Evolutionary conservation across 225 moss, liverwort and hornwort species (phyloP), one percentile per base, ranked within the genome.

Genomic region (Marchantia paleacea): DNA sequence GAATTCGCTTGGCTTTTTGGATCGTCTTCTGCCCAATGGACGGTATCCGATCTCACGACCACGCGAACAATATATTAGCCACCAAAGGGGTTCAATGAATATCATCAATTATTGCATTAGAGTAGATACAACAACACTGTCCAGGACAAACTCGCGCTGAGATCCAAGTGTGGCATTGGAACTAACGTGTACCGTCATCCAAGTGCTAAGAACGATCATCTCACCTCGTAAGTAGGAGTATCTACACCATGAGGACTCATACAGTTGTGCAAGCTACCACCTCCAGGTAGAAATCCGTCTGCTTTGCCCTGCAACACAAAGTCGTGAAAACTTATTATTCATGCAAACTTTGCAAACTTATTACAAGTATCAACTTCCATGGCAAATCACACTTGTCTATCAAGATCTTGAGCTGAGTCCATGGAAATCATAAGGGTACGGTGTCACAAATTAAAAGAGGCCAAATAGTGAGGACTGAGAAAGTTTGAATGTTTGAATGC

Each of bases 191-290:
- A 10, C 9, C 26, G 25, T 1, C 12, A 19, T 57, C 6, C 57
- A 9, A 57, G 57, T 62, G 24, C 24, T 22, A 10, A 24, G 7
- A 18, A 2, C 25, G 74, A 68, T 22, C 50, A n/a, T 52, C 55
- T 80, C 84, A 96, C 96, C 94, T 97, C 96, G 69, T 97, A 97
- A 64, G 96, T 94, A 55, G 87, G 90, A 68, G 96, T 91, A 55
- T 97, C 96, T 20, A 94, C 96, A 26, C 96, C 96, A 68, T 97
- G 96, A 53, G 96, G 96, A 77, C 94, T 92, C 96, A 97, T 97
- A 55, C 94, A 97, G 72, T 92, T 97, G 85, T 97, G 96, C 83
- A 97, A 92, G 80, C 96, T 97, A 9, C 90, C 86, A 89, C 97
- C 97, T 80, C 97, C 97, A 61, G 97, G 94, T 53, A 92, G 58